Base-by-base conservation (phyloP, 176 grass and related monocot genomes). In the Tillandsia fasciculata region DNA sequence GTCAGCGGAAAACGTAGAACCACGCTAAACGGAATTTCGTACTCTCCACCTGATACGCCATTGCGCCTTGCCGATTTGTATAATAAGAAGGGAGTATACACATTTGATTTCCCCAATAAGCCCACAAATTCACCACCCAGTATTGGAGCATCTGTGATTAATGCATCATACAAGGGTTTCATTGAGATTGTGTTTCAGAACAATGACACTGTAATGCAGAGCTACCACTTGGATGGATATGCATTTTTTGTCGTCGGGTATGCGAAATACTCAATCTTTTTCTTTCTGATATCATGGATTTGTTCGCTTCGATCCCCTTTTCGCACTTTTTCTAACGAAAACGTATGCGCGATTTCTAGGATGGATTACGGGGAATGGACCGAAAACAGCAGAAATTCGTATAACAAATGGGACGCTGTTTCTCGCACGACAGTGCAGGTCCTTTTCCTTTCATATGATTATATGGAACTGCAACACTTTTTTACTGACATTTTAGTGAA, bases 301-400 rank as follows among this genome's bases (percentile, higher is more conserved):
- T 69, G 14, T 22, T 53, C 26, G 2, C 11, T 51, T 47, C 0
- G 12, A 64, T 64, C 26, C 0, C 1, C 14, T 24, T 2, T 24
- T 9, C 10, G 26, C 57, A 3, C 57, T 8, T 54, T 20, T 79
- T 17, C 51, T 68, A 12, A n/a, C 18, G 64, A 81, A 51, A 28
- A 66, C 7, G 17, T 81, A 69, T 15, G 33, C 64, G 7, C 29
- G 78, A 63, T 12, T 49, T 72, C 70, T 80, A 97, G 94, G 52
- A 97, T 97, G 94, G 94, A 89, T 80, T 97, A 90, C 51, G 94
- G 89, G 9, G 80, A 92, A 80, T 97, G 94, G 94, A 97, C 77
- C 10, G 77, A 97, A 65, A 74, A 84, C 28, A 87, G 89, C 65
- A 88, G 94, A 49, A 77, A 80, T 52, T 83, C 84, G 0, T 97